Conservation (phyloP, 225 moss, liverwort and hornwort species). For the Sphagnum contortum region DNA sequence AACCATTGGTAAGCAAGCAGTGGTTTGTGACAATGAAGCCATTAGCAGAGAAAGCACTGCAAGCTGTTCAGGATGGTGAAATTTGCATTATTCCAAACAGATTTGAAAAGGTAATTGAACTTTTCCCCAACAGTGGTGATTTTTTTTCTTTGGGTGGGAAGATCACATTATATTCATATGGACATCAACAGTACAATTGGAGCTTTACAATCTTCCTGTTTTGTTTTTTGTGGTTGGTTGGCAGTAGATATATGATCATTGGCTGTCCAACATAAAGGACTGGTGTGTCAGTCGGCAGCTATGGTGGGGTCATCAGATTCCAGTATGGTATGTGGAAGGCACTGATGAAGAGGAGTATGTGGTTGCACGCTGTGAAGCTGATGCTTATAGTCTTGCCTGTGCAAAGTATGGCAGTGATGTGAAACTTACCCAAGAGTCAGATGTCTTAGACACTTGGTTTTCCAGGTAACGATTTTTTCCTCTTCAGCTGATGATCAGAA, state of each 20-base stretch:
- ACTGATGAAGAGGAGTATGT: constrained; percentile 58
- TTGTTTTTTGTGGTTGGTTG: constrained; percentile 10
- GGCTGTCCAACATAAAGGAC: constrained; percentile 88
- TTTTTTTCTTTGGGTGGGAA: neutral
- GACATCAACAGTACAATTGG: neutral
- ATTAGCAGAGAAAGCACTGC: constrained; percentile 64
- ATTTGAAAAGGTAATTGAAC: constrained; percentile 68
- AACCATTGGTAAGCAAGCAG: constrained; percentile 88
- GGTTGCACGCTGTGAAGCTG: constrained; percentile 58
- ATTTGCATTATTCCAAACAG: constrained; percentile 75
- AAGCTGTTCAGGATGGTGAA: constrained; percentile 59
- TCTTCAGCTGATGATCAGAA: neutral
- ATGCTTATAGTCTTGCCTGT: constrained; percentile 53
- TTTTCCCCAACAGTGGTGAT: neutral
- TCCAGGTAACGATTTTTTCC: constrained; percentile 37
- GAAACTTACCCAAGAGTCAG: constrained; percentile 69
- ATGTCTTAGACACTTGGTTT: constrained; percentile 95
- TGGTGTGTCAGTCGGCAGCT: constrained; percentile 96
- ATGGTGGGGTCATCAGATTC: constrained; percentile 93
- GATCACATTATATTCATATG: neutral
- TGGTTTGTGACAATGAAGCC: constrained; percentile 87
- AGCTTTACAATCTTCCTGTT: neutral
- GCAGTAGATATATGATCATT: constrained; percentile 74
- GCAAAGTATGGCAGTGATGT: constrained; percentile 48
- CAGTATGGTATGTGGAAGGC: constrained; percentile 78